Conservation (phyloP, 495 filamentous ascomycete species). For the Neurospora sp. region DNA sequence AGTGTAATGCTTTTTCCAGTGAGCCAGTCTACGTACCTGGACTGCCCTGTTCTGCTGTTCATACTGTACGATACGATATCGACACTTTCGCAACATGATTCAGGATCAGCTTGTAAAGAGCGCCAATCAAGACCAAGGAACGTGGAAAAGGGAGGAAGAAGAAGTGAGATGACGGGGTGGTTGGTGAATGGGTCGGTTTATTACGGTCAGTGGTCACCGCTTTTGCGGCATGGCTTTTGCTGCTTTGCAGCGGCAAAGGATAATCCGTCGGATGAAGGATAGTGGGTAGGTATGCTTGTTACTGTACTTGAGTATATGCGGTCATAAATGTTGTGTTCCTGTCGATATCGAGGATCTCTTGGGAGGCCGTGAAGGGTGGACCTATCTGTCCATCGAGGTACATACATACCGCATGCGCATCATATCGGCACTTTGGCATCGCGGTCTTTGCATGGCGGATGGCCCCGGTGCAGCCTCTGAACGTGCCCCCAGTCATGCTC, state of each 20-base stretch:
- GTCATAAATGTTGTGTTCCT: neutral
- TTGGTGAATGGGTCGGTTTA: neutral
- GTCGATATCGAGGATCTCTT: neutral
- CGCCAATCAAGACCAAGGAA: neutral
- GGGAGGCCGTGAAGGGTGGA: neutral
- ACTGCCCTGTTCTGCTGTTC: neutral
- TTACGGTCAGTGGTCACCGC: neutral
- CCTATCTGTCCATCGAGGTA: neutral
- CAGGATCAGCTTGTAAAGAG: neutral
- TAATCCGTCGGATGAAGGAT: neutral
- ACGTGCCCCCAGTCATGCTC: neutral
- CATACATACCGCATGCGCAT: neutral
- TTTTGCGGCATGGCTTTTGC: neutral
- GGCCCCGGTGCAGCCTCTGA: neutral
- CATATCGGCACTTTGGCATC: neutral
- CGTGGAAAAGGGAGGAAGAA: neutral
- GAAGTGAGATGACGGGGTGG: neutral
- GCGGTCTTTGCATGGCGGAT: neutral
- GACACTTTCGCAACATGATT: neutral
- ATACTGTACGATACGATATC: neutral
- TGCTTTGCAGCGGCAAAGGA: neutral
- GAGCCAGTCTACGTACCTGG: neutral
- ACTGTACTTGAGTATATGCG: neutral
- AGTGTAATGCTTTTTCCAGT: neutral
- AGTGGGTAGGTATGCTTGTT: neutral